A percentile compares a stretch with the other conserved stretches of the same genome.
phyloP scores from a whole-genome alignment of 306 rosid species.

The Elaeagnus macrophylla region DNA sequence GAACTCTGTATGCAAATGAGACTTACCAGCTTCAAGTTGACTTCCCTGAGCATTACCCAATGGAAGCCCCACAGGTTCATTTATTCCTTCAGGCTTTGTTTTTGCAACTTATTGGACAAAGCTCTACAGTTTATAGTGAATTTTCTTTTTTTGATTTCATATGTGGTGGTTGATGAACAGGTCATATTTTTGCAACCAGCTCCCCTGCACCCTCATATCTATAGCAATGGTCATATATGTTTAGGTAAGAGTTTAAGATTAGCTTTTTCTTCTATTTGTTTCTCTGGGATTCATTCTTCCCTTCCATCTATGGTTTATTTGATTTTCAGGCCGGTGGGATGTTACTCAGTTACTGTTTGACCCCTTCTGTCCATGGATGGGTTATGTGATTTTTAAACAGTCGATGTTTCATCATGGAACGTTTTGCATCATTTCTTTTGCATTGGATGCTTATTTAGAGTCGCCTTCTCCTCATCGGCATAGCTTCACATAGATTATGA shows the following conservation, averaged over 20 bases:
- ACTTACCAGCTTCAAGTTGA: constrained; percentile 98
- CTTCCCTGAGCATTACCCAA: constrained; percentile 97
- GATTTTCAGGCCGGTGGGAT: neutral
- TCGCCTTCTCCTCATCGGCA: too few species aligned
- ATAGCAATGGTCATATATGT: constrained; percentile 97
- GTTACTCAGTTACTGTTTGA: too few species aligned
- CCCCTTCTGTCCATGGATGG: too few species aligned
- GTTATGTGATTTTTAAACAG: too few species aligned
- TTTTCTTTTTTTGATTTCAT: constrained; percentile 19
- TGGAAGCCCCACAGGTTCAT: constrained; percentile 98
- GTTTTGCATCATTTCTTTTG: too few species aligned
- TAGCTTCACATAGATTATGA: too few species aligned
- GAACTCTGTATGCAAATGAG: constrained; percentile 84
- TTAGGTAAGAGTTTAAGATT: constrained; percentile 51
- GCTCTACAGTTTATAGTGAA: constrained; percentile 1
- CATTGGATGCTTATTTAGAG: too few species aligned
- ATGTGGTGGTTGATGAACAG: constrained; percentile 31
- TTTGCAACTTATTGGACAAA: neutral
- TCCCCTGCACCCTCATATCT: constrained; percentile 95
- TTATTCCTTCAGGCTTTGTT: neutral
- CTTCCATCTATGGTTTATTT: neutral
- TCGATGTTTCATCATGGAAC: too few species aligned
- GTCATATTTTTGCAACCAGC: constrained; percentile 96
- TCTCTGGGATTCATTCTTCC: neutral
- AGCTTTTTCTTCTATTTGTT: neutral